Evolutionary conservation across 306 rosid species (phyloP).

Genomic region (Mimosa bimucronata): DNA sequence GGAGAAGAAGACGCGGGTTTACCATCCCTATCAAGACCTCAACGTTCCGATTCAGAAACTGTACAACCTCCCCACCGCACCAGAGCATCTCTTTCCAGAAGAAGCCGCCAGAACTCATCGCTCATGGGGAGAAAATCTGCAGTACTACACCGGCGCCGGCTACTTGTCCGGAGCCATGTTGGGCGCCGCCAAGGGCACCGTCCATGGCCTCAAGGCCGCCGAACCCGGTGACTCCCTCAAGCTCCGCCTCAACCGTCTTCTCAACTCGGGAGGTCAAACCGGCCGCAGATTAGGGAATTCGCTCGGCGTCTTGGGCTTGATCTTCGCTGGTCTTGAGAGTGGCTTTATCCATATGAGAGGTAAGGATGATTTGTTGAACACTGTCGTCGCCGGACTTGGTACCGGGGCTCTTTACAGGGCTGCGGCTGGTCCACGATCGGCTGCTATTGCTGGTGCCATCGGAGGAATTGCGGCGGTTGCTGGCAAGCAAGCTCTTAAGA

Average conservation of each 20-base stretch:
- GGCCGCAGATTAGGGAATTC: constrained; percentile 62
- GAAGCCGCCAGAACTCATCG: constrained; percentile 63
- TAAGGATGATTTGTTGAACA: constrained; percentile 60
- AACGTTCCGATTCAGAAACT: constrained; percentile 59
- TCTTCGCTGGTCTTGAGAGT: constrained; percentile 62
- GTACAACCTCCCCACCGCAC: constrained; percentile 70
- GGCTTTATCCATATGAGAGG: constrained; percentile 49
- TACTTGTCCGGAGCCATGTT: constrained; percentile 63
- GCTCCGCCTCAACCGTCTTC: constrained; percentile 65
- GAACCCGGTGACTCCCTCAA: constrained; percentile 63
- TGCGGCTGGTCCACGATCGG: constrained; percentile 67
- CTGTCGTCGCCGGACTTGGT: constrained; percentile 67
- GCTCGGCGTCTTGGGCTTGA: constrained; percentile 61
- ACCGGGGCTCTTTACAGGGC: constrained; percentile 68
- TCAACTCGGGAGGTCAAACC: constrained; percentile 64
- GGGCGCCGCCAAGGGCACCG: constrained; percentile 55
- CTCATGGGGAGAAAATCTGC: constrained; percentile 72
- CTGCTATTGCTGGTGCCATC: constrained; percentile 70
- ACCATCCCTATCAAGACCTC: constrained; percentile 74
- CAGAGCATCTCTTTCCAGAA: constrained; percentile 65
- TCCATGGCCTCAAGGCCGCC: constrained; percentile 56
- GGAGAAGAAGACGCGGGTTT: constrained; percentile 41
- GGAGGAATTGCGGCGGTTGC: constrained; percentile 69
- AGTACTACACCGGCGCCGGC: constrained; percentile 67
- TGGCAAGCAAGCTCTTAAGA: constrained; percentile 61